Base-by-base conservation (phyloP, 2,329 filamentous ascomycete species). In the Geosmithia morbida region DNA sequence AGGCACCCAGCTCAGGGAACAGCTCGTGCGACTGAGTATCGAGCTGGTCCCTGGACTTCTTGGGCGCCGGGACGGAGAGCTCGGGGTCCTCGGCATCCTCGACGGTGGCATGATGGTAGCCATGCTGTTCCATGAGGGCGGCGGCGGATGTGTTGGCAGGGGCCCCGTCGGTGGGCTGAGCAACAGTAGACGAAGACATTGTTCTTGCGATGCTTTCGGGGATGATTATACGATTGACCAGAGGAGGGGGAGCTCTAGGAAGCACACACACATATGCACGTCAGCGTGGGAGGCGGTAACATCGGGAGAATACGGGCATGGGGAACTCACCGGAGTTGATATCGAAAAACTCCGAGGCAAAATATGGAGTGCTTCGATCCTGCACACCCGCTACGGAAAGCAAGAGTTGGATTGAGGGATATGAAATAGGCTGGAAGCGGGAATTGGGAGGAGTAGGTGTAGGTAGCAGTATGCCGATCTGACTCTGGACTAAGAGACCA, bases 11-110 rank as follows among this genome's bases (percentile, higher is more conserved):
- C 56, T 89, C 82, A n/a, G 92, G 92, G 74, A 98, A 98, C 50
- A 86, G 71, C 65, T 97, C 89, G 60, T 94, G 85, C 17, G 87
- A 94, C 58, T 86, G 77, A 18, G 87, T 89, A 64, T 97, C 87
- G 51, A 96, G 69, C 30, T 65, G 16, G 11, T 33, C 11, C 43
- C 46, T 49, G n/a, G 33, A 39, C 46, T 49, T 20, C 8, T 22
- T 17, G 10, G 43, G 43, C 19, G 45, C 26, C 10, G 37, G 26
- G 16, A 26, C 16, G 40, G 46, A 20, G 68, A 86, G 77, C 41
- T 94, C 86, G 63, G 94, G 87, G 59, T 95, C 88, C 26, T 75
- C 72, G 40, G 77, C 80, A 45, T 95, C 87, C 65, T 95, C 88
- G 53, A 95, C 75, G 20, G 81, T 88, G 53, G 77, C 75, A 57